Conservation (phyloP, 1,139 yeast genomes). For the Kodamaea fungicola region DNA sequence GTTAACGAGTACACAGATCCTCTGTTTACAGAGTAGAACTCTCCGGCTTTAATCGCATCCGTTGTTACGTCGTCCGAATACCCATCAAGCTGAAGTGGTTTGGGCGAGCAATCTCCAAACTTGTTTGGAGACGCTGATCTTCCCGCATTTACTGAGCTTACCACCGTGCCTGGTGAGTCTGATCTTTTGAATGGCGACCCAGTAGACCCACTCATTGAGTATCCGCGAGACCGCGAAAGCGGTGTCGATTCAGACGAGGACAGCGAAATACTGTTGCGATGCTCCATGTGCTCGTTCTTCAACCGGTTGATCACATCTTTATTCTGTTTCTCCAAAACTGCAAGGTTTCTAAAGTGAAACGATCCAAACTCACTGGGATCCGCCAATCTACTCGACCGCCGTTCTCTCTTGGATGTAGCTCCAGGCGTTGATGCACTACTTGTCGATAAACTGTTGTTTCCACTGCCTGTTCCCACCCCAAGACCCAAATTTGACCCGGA, state of each 20-base stretch:
- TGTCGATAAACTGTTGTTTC: conserved; percentile 3
- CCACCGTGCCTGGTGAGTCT: conserved; percentile 17
- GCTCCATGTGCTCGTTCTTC: conserved; percentile 75
- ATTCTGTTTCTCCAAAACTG: conserved; percentile 90
- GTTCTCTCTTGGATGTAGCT: conserved; percentile 44
- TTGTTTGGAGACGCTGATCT: conserved; percentile 29
- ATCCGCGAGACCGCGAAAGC: conserved; percentile 35
- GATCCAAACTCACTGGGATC: conserved; percentile 88
- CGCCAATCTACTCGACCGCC: conserved; percentile 65
- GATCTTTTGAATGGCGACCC: conserved; percentile 40
- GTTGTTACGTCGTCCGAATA: conserved; percentile 31
- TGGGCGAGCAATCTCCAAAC: conserved; percentile 17
- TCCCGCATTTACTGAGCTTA: conserved; percentile 10
- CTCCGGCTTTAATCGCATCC: conserved; percentile 14
- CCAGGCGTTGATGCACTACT: conserved; percentile 9
- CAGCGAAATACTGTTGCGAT: conserved; percentile 40
- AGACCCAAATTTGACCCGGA: no score
- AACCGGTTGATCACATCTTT: conserved; percentile 86
- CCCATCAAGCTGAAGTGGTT: conserved; percentile 26
- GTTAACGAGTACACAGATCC: conserved; percentile 29
- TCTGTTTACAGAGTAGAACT: conserved; percentile 16
- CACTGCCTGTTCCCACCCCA: conserved; percentile 5
- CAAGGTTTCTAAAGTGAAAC: conserved; percentile 82
- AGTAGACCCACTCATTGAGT: conserved; percentile 24
- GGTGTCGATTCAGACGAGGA: conserved; percentile 44